Evolutionary conservation across 352 stramenopile genomes (phyloP), one percentile per base, ranked within the genome.

Genomic region (Phytophthora pisi): DNA sequence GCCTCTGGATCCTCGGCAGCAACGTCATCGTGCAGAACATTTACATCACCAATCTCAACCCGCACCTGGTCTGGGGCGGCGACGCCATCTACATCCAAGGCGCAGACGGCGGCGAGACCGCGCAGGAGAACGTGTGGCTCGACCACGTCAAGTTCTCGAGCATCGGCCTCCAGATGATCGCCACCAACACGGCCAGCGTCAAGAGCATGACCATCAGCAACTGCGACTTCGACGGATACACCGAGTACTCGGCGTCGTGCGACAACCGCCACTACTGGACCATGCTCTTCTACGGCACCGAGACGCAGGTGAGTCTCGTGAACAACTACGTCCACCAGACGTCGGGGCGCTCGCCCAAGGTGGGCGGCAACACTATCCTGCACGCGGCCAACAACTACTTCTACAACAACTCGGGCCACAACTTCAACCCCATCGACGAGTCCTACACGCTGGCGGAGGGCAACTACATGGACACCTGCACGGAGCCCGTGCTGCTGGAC

Each of bases 201-300:
- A 72, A 72, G 36, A 79, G 70, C 51, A 42, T 81, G 46, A 84
- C 76, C 16, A 74, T 84, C 63, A 79, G 70, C 49, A 77, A 81
- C 70, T 78, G 57, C 61, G 72, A 84, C 36, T 81, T 84, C 62
- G 76, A 84, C 49, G 76, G 76, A 23, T 54, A 71, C 30, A 81
- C 76, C 4, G 7, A 51, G 31, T 84, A 67, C 57, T 81, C 72
- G 24, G 55, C 20, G 24, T 74, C 69, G 24, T 81, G 72, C 46
- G 72, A 81, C 38, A 71, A 68, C 49, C 74, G 61, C 55, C 77
- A 85, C 65, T 85, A 85, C 68, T 85, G 77, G 77, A 79, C 62
- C 26, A 74, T 79, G 63, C 64, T 82, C 51, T 71, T 81, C 52
- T 73, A 79, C 62, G 75, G 75, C 20, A 73, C 69, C 36, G 46